Conservation (phyloP, 139 green algal species). For the Microglena sp. region DNA sequence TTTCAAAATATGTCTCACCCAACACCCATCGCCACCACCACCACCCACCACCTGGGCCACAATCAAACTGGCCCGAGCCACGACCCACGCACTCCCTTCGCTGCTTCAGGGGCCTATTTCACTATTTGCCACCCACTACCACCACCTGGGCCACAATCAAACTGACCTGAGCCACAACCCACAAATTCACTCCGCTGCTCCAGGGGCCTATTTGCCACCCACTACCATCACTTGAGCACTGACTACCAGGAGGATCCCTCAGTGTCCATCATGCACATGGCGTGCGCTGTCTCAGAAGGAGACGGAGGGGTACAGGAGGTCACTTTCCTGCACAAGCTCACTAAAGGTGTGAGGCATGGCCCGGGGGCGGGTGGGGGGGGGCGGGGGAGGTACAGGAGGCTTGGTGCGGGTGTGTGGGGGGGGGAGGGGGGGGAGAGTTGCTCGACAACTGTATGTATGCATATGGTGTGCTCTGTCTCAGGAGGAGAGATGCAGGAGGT, state of each 20-base stretch:
- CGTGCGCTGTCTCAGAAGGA: constrained; percentile 45
- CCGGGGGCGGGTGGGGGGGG: too few species aligned
- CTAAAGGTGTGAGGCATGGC: constrained; percentile 7
- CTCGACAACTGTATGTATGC: not conserved
- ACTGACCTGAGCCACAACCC: not conserved
- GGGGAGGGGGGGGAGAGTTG: not conserved
- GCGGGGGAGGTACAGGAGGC: not conserved
- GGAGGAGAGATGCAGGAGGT: not conserved
- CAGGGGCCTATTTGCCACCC: constrained; percentile 91
- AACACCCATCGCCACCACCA: not conserved
- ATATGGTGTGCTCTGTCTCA: not conserved
- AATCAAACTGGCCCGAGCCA: not conserved
- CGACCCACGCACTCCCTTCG: not conserved
- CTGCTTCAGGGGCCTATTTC: constrained; percentile 82
- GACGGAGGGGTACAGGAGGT: constrained; percentile 46
- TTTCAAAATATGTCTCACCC: too few species aligned
- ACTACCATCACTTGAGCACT: constrained; percentile 88
- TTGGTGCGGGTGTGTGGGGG: not conserved
- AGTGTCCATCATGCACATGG: constrained; percentile 82
- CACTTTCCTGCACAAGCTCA: constrained; percentile 89
- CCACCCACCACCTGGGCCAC: not conserved
- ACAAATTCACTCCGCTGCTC: constrained; percentile 26
- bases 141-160: not conserved
- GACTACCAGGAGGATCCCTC: constrained; percentile 43
- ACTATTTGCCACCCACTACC: not conserved